Base-by-base conservation (phyloP, 495 filamentous ascomycete species). In the Aspergillus affinis region DNA sequence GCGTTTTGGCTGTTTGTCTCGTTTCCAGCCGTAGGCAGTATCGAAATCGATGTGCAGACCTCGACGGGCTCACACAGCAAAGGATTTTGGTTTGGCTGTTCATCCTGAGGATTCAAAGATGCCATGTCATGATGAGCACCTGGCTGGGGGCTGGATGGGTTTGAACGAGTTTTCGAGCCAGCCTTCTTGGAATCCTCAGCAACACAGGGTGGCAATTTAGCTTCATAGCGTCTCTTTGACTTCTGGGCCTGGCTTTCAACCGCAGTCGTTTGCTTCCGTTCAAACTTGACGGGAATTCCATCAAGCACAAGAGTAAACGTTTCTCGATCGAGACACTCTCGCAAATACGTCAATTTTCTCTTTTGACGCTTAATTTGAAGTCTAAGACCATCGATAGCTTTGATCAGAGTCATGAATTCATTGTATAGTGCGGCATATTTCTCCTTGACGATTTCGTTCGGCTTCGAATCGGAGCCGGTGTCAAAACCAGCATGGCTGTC, bases 341-440 rank as follows among this genome's bases (percentile, higher is more conserved):
- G 71, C 66, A 72, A 74, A 57, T 70, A 59, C n/a, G 27, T 51
- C 13, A 73, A 65, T 61, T 75, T 79, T 62, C 61, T 72, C 56
- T 75, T 83, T 26, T 76, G 72, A 18, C 70, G 68, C 32, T 73
- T 69, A 1, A 75, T 57, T 23, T 66, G 66, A 4, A 53, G 29
- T 59, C 66, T 76, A 41, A 80, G 69, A 21, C 61, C 60, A 17
- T 48, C 61, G 54, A 61, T 68, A 23, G 67, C 70, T 30, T 65
- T 54, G 7, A 66, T 21, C 13, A 78, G 64, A 18, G 57, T 67
- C 18, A 65, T 55, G 4, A 69, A 36, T 49, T 72, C 69, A 12
- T 55, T 47, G 47, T 79, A 80, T 13, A 80, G 64, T 17, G 67
- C 62, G 2, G 54, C 54, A 61, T 80, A 80, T 58, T 71, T 73